Evolutionary conservation across 2,329 filamentous ascomycete species (phyloP), one percentile per base, ranked within the genome.

Genomic region (Meredithiella fracta): DNA sequence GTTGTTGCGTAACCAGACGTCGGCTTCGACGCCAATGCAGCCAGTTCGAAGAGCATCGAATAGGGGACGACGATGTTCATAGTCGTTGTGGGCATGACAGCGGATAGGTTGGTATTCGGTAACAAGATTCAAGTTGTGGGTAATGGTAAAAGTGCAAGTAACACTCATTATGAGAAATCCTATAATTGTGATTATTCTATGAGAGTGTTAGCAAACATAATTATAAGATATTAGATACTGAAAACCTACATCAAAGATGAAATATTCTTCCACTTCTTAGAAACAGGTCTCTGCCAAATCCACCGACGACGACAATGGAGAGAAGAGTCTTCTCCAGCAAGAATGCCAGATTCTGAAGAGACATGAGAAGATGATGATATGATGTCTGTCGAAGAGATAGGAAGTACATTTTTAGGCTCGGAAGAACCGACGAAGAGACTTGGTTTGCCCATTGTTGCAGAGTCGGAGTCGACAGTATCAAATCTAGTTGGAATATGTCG

Each of bases 71-170:
- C 70, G 70, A 51, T 80, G 75, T 78, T 79, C 83, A 65, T 86
- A 86, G 65, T 86, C 82, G 62, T 86, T 85, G 64, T 86, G 82
- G 1, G 78, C 82, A 64, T 85, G 81, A 60, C 79, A 82, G 1
- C 70, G 68, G 29, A 81, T 72, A 1, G 80, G 78, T 1, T 69
- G 63, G 17, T 38, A 49, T 8, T 53, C 50, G 11, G 79, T 68
- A 51, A 22, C 50, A 26, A 59, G 44, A 22, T 42, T n/a, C n/a
- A 22, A 26, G 26, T 6, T 47, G 22, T n/a, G 8, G 34, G 26
- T 40, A 7, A 11, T 37, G 15, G 23, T 29, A 15, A 47, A 55
- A 47, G 53, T 29, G 11, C 38, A 38, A 8, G 23, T 55, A 42
- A 38, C 51, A 20, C 38, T 15, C 8, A 55, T 40, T 11, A 58